Conservation (phyloP, 225 moss, liverwort and hornwort species). For the Physcomitrellopsis africana region DNA sequence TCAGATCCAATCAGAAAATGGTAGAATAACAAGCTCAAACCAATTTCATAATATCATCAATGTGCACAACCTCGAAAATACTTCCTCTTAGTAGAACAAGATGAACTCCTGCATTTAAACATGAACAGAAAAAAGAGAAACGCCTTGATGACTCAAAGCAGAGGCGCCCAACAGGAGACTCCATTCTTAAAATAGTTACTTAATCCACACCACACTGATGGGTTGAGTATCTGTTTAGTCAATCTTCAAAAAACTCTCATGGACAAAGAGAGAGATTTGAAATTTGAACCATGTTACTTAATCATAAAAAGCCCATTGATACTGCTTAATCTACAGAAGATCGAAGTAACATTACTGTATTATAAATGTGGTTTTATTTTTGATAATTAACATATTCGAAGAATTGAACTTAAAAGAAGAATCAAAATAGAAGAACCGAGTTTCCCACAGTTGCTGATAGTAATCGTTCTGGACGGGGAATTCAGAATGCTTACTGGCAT, state of each 20-base stretch:
- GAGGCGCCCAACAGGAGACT: too few species aligned
- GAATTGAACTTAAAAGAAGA: too few species aligned
- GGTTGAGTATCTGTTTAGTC: too few species aligned
- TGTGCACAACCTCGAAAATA: slow-evolving; percentile 6
- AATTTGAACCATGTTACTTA: too few species aligned
- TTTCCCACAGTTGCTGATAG: not conserved
- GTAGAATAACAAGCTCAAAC: slow-evolving; percentile 5
- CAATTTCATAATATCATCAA: not conserved
- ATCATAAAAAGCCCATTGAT: not conserved
- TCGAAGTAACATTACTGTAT: too few species aligned
- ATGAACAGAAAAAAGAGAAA: not conserved
- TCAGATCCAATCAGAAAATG: slow-evolving; percentile 1
- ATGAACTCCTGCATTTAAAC: not conserved
- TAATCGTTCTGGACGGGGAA: not conserved
- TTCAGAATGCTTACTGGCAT: slow-evolving; percentile 51
- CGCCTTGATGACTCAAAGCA: too few species aligned
- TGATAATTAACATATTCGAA: too few species aligned
- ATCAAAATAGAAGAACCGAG: not conserved
- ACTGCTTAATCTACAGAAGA: not conserved
- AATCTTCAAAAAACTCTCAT: too few species aligned
- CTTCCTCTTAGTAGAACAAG: not conserved
- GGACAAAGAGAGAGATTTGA: too few species aligned
- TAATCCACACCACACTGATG: too few species aligned
- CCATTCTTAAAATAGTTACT: too few species aligned
- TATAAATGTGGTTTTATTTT: too few species aligned